Evolutionary conservation across 108 stramenopile species (phyloP), one percentile per base, ranked within the genome.

Genomic region (Bacterosira constricta): DNA sequence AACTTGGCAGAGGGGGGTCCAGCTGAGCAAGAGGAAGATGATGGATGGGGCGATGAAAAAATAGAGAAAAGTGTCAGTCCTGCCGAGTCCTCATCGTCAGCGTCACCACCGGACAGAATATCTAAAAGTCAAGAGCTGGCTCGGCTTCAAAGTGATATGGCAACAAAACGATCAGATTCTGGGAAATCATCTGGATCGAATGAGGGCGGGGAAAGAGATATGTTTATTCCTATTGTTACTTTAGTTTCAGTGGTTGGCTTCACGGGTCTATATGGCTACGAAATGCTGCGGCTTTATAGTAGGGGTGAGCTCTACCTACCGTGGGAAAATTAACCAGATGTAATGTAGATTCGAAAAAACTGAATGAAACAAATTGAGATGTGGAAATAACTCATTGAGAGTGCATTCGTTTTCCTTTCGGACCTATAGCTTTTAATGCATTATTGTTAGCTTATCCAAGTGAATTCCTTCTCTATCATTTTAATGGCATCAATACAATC

Each of bases 171-270:
- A 66, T 42, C 29, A 26, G 27, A 31, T 41, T 18, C 1, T 17
- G 18, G 20, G 5, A 32, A 54, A 37, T 31, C 46, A 3, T 0
- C 46, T 1, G 12, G n/a, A 8, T 25, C 1, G 31, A 51, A 30
- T 31, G 67, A 30, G 18, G 30, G 8, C 4, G 66, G 52, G 27
- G 58, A 53, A 58, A 56, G 73, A 54, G 73, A 74, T 69, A 62
- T 86, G 68, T 90, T 90, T 45, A 90, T 90, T 54, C 90, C 90
- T 9, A 86, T 90, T 29, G 83, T 90, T 71, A 72, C 90, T 1
- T 23, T 86, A 39, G 82, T 86, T 29, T 73, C 85, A 6, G 29
- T 90, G 0, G 51, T 73, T 0, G 90, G 90, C 25, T 83, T 90
- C 21, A 61, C 74, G 46, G 85, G 90, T 9, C 31, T 84, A 9